These are phyloP conservation scores for Clonostachys byssicola DNA, from an alignment of 2,329 filamentous ascomycete species.

Conservation along the genomic window DNA sequence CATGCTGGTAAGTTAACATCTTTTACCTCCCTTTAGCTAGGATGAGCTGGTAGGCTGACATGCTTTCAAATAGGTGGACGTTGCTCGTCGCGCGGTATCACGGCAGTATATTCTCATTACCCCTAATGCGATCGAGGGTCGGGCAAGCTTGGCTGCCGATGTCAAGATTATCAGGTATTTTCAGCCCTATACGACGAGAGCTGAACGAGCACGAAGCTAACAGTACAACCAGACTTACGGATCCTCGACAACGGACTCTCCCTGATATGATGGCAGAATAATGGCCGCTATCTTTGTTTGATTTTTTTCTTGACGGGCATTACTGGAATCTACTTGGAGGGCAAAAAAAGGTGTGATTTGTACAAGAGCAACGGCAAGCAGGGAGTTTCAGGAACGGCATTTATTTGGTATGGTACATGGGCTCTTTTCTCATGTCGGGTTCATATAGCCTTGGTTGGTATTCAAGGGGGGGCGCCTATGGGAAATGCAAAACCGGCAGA, in stretches of 20 bases:
- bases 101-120: constrained; percentile 96
- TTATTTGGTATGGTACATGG: no score
- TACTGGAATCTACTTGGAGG: no score
- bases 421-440: not conserved
- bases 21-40: not conserved
- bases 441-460: not conserved
- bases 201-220: not conserved
- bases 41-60: not conserved
- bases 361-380: no score
- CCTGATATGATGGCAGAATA: no score
- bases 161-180: constrained; percentile 71
- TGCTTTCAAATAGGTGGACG: constrained; percentile 59
- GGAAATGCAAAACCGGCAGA: no score
- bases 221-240: constrained; percentile 39
- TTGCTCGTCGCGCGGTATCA: constrained; percentile 81
- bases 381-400: no score
- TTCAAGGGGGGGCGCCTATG: no score
- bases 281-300: no score
- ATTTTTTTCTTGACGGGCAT: no score
- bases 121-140: constrained; percentile 73
- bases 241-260: constrained; percentile 53
- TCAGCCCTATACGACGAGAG: not conserved
- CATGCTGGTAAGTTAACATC: constrained; percentile 68
- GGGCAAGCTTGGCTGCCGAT: constrained; percentile 56
- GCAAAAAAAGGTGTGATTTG: no score